phyloP scores from a whole-genome alignment of 192 early-diverging fungal genomes.

The Entomortierella chlamydospora region DNA sequence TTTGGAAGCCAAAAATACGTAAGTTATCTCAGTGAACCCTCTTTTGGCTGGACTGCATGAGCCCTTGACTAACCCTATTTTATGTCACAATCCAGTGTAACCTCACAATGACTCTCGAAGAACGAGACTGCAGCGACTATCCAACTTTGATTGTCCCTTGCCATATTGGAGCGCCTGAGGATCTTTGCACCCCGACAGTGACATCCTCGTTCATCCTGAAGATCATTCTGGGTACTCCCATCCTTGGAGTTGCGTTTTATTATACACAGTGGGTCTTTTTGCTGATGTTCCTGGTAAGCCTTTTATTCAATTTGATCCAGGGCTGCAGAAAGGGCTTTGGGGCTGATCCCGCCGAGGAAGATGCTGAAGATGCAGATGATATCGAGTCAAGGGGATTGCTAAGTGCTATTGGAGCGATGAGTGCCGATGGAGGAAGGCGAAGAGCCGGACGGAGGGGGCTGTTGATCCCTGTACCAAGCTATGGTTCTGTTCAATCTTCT shows the following conservation, averaged over 20 bases:
- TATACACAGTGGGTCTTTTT: slow-evolving; percentile 68
- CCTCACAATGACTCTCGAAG: slow-evolving; percentile 44
- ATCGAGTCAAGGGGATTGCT: slow-evolving; percentile 36
- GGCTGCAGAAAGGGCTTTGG: slow-evolving; percentile 49
- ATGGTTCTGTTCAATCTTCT: slow-evolving; percentile 33
- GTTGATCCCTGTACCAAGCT: slow-evolving; percentile 38
- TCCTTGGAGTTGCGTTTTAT: slow-evolving; percentile 66
- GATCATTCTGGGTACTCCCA: slow-evolving; percentile 62
- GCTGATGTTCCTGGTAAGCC: slow-evolving; percentile 47
- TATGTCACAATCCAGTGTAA: slow-evolving; percentile 57
- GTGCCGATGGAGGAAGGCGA: slow-evolving; percentile 31
- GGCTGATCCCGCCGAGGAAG: slow-evolving; percentile 44
- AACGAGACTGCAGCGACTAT: slow-evolving; percentile 60
- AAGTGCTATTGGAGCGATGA: slow-evolving; percentile 32
- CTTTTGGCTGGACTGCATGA: too few relatives aligned
- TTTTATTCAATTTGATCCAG: slow-evolving; percentile 54
- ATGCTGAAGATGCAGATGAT: slow-evolving; percentile 56
- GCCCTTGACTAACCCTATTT: too few relatives aligned
- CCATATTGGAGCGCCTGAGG: slow-evolving; percentile 62
- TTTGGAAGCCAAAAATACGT: slow-evolving; percentile 73
- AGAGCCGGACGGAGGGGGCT: slow-evolving; percentile 34
- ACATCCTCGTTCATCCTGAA: slow-evolving; percentile 61
- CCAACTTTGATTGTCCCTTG: slow-evolving; percentile 67
- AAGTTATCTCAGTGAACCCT: slow-evolving; percentile 14
- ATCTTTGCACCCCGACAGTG: slow-evolving; percentile 69